These are phyloP conservation scores for Linnemannia elongata DNA, from an alignment of 192 early-diverging fungal species.

Conservation along the genomic window DNA sequence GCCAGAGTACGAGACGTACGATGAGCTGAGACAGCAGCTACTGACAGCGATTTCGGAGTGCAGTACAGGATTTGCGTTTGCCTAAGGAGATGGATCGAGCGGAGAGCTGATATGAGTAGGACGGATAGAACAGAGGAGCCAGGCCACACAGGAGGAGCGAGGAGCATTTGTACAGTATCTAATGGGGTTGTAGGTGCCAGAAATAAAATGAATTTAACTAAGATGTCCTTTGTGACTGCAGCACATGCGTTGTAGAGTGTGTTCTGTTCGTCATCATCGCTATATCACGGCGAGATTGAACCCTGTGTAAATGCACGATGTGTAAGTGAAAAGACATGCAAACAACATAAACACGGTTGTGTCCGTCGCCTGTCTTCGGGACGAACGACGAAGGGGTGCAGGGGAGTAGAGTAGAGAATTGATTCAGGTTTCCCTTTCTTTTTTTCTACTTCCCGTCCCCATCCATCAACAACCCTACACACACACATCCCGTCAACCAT, in stretches of 20 bases:
- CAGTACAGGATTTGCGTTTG: conserved; percentile 91
- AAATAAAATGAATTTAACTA: too few species aligned
- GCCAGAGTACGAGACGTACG: conserved; percentile 93
- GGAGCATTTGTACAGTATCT: too few species aligned
- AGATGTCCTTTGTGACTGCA: too few species aligned
- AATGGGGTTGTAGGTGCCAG: too few species aligned
- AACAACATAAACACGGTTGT: background rate
- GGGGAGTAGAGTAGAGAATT: background rate
- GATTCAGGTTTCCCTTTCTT: background rate
- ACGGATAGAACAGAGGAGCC: background rate
- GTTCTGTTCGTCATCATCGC: too few species aligned
- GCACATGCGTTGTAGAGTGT: too few species aligned
- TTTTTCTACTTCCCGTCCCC: background rate
- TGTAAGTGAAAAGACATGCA: background rate
- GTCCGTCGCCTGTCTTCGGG: background rate
- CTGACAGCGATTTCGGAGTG: conserved; percentile 93
- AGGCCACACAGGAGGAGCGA: background rate
- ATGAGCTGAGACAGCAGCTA: conserved; percentile 83
- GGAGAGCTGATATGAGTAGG: background rate
- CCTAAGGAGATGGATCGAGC: conserved; percentile 12
- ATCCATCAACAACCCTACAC: background rate
- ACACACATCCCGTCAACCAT: conserved; percentile 15
- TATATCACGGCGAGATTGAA: background rate
- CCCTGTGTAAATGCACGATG: background rate
- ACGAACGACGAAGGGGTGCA: background rate